phyloP scores from a whole-genome alignment of 495 filamentous ascomycete genomes.

The Talaromyces adpressus region DNA sequence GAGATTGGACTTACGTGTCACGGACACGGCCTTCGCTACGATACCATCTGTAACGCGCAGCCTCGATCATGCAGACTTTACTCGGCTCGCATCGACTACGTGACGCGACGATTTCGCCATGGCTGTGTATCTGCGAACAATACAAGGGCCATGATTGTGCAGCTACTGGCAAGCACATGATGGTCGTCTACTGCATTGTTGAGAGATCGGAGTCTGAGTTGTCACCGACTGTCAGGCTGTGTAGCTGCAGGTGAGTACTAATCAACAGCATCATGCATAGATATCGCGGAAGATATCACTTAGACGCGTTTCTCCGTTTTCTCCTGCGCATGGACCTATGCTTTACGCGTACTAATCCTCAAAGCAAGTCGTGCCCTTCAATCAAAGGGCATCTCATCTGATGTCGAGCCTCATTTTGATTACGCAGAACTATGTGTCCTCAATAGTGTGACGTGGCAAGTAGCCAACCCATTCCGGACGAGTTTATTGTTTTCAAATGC shows the following conservation, averaged over 20 bases:
- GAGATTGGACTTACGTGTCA: background rate
- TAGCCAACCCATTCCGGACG: background rate
- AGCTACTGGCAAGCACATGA: constrained; percentile 3
- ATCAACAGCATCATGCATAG: background rate
- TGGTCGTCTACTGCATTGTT: background rate
- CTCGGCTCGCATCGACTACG: background rate
- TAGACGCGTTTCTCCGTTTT: background rate
- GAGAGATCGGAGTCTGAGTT: constrained; percentile 1
- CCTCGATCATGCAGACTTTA: background rate
- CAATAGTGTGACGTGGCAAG: constrained; percentile 1
- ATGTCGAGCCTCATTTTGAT: background rate
- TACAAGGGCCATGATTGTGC: background rate
- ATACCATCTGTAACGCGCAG: background rate
- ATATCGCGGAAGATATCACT: background rate
- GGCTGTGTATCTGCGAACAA: background rate
- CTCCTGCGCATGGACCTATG: background rate
- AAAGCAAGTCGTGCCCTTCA: background rate
- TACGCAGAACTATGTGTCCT: background rate
- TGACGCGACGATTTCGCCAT: background rate
- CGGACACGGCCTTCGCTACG: background rate
- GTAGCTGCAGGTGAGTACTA: background rate
- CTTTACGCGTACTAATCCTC: background rate
- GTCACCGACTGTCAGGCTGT: background rate
- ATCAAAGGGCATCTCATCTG: background rate
- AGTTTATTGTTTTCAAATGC: background rate